Base-by-base conservation (phyloP, 495 filamentous ascomycete species). In the Penicillium canescens region DNA sequence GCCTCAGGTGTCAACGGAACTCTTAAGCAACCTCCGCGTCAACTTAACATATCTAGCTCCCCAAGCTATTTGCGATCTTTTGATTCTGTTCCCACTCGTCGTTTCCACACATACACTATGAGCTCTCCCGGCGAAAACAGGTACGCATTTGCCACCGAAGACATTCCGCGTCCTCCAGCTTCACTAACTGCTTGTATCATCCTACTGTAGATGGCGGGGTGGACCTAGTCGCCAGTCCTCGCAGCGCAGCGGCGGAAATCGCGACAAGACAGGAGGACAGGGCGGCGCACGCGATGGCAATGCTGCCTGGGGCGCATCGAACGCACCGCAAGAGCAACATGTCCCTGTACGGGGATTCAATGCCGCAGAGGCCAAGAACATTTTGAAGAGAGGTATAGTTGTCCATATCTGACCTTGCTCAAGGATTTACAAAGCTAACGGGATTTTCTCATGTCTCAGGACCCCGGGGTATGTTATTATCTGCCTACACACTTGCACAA, bases 341-440 rank as follows among this genome's bases (percentile, higher is more conserved):
- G 64, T 73, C 21, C 69, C 77, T 35, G 75, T 77, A 24, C 66
- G 68, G 38, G 73, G 69, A 7, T 81, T 80, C 66, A 81, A 81
- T 52, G 68, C 74, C 21, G 54, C 61, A 6, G 77, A 80, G 54
- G 66, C 65, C n/a, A 78, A 73, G 54, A 67, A 56, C 36, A 60
- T 68, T 42, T 61, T 81, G 21, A 77, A 65, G 60, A 69, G 54
- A 65, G 65, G 75, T 78, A 69, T 31, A 58, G 47, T 16, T 4
- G 10, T 39, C 28, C 21, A 18, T 21, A 18, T 21, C n/a, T 23
- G 28, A 28, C 34, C 11, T 34, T 10, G 28, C 28, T 28, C 31
- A 18, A 23, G 34, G 14, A 34, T 8, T 38, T 14, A 20, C 7
- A 9, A 33, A 31, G 26, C 52, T 57, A 23, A 61, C 49, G 26